phyloP scores from a whole-genome alignment of 139 green algal species.

The Volvox africanus region DNA sequence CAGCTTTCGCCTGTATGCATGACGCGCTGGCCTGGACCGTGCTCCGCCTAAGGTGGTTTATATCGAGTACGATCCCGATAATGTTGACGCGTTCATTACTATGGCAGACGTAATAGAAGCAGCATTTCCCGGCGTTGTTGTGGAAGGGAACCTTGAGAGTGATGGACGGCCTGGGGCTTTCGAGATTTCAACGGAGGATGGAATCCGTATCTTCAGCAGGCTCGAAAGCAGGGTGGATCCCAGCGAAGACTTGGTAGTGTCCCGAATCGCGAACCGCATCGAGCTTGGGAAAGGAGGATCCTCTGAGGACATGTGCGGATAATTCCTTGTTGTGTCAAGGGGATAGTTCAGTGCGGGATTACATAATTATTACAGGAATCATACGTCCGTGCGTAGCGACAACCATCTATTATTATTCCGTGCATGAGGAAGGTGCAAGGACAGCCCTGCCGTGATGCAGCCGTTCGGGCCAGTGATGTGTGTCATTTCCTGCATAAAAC shows the following conservation, averaged over 20 bases:
- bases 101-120: conserved; percentile 70
- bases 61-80: conserved; percentile 63
- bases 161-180: conserved; percentile 63
- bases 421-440: neutral
- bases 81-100: conserved; percentile 61
- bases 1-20: conserved; percentile 34
- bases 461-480: conserved; percentile 13
- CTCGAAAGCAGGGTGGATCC: conserved; percentile 36
- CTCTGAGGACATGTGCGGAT: conserved; percentile 36
- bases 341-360: too few species aligned
- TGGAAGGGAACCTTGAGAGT: conserved; percentile 62
- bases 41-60: conserved; percentile 55
- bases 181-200: conserved; percentile 54
- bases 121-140: conserved; percentile 58
- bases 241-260: neutral
- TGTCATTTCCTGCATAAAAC: neutral
- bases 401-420: too few species aligned
- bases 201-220: conserved; percentile 56
- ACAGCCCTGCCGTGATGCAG: neutral
- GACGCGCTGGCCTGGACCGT: conserved; percentile 58
- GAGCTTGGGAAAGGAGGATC: neutral
- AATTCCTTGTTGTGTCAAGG: neutral
- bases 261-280: conserved; percentile 30
- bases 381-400: too few species aligned
- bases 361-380: too few species aligned